Conservation (phyloP, 2,329 filamentous ascomycete genomes). For the Cytospora mali region DNA sequence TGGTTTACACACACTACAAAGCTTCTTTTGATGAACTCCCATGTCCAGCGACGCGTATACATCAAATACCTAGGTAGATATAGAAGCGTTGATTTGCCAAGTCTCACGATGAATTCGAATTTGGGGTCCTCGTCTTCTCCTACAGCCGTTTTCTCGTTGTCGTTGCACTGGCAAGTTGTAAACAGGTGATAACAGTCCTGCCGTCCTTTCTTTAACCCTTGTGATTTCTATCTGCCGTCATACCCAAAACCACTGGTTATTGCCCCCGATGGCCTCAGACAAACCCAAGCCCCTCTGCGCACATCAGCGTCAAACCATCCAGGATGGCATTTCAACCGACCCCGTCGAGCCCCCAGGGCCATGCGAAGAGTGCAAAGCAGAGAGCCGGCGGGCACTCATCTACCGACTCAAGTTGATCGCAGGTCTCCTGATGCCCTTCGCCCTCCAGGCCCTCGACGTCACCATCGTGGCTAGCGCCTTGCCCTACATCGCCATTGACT, state of each 20-base stretch:
- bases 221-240: no score
- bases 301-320: constrained; percentile 15
- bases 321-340: neutral
- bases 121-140: neutral
- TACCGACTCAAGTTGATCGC: constrained; percentile 22
- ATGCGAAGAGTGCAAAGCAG: constrained; percentile 19
- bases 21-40: neutral
- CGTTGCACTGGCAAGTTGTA: neutral
- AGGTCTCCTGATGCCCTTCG: constrained; percentile 62
- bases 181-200: neutral
- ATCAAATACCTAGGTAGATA: no score
- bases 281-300: constrained; percentile 9
- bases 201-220: neutral
- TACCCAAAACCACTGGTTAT: no score
- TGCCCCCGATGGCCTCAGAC: constrained; percentile 10
- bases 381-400: constrained; percentile 16
- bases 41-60: neutral
- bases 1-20: neutral
- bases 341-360: neutral
- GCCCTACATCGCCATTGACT: constrained; percentile 67
- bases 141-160: neutral
- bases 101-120: neutral
- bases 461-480: constrained; percentile 60
- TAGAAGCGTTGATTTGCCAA: neutral
- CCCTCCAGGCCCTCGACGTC: constrained; percentile 63